Percentiles rank a stretch among this genome's conserved stretches.
phyloP scores from a whole-genome alignment of 192 early-diverging fungal genomes.

The Paraglomus occultum region DNA sequence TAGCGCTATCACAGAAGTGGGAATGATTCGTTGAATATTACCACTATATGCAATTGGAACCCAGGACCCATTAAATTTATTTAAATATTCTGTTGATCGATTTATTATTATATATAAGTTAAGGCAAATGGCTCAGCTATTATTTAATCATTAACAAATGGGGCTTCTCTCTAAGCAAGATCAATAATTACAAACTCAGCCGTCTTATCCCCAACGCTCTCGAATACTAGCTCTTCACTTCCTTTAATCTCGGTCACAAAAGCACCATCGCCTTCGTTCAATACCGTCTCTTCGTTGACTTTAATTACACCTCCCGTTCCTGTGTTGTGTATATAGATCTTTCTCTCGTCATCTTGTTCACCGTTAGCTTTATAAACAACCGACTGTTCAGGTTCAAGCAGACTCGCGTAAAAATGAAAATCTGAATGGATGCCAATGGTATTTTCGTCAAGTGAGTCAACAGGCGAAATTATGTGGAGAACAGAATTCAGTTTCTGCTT shows the following conservation, averaged over 20 bases:
- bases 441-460: background rate
- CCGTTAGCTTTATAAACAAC: constrained; percentile 3
- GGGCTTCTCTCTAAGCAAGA: constrained; percentile 7
- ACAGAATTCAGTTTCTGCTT: constrained; percentile 18
- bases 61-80: no score
- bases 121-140: no score
- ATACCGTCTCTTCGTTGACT: constrained; percentile 1
- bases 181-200: constrained; percentile 33
- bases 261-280: constrained; percentile 29
- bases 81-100: no score
- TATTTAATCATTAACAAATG: no score
- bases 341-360: constrained; percentile 1
- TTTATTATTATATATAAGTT: no score
- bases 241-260: constrained; percentile 27
- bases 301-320: constrained; percentile 1
- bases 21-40: no score
- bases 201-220: constrained; percentile 17
- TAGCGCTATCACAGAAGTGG: no score
- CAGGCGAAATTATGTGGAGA: constrained; percentile 13
- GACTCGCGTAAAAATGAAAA: constrained; percentile 30
- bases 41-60: no score
- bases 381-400: constrained; percentile 21
- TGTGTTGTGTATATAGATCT: constrained; percentile 25
- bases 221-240: constrained; percentile 25
- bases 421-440: constrained; percentile 31